Evolutionary conservation across 192 early-diverging fungal genomes (phyloP).

Genomic region (Gaertneriomyces sp.): DNA sequence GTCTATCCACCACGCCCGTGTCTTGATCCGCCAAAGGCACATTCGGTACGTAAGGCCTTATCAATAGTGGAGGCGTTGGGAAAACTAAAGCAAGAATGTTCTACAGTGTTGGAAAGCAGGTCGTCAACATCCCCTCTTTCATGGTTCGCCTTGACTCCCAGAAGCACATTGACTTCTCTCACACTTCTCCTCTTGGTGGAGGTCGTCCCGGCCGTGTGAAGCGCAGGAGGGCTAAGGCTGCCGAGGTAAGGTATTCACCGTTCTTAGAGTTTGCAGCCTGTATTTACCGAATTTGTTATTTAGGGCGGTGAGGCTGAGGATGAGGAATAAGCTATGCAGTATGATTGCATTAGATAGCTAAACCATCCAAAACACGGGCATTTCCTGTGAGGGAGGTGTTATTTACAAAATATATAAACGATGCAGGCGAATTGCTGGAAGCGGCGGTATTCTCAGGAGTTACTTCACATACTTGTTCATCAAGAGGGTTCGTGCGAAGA

Average conservation of each 20-base stretch:
- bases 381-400: too few relatives aligned
- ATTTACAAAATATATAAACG: too few relatives aligned
- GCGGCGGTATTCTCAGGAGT: too few relatives aligned
- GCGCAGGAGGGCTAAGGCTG: constrained; percentile 84
- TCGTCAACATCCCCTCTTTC: constrained; percentile 95
- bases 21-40: constrained; percentile 97
- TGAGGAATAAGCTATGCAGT: constrained; percentile 33
- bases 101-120: constrained; percentile 86
- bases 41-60: constrained; percentile 62
- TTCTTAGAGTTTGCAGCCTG: not conserved
- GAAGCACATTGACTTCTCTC: constrained; percentile 79
- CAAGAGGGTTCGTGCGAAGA: not conserved
- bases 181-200: constrained; percentile 92
- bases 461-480: not conserved
- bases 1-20: constrained; percentile 98
- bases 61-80: not conserved
- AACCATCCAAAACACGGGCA: too few relatives aligned
- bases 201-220: constrained; percentile 96
- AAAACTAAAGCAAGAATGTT: not conserved
- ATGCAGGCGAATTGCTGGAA: too few relatives aligned
- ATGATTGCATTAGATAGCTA: too few relatives aligned
- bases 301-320: constrained; percentile 42
- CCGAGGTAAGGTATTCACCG: constrained; percentile 29
- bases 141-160: constrained; percentile 85
- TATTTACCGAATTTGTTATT: not conserved